Evolutionary conservation across 1,284 basidiomycete genomes (phyloP).

Genomic region (Veloporphyrellus conicus): DNA sequence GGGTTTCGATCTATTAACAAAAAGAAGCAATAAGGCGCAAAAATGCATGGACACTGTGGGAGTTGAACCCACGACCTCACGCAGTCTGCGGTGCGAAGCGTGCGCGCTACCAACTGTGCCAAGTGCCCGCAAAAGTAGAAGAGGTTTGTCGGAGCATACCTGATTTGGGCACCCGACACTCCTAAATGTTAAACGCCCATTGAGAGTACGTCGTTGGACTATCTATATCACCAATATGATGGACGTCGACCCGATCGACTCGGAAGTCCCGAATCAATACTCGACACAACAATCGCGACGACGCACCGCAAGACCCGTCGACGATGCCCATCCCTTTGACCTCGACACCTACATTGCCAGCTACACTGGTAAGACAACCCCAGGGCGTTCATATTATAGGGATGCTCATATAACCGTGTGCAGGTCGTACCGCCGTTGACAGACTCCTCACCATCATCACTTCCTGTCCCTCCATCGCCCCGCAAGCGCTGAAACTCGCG

Average conservation of each 20-base stretch:
- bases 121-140: conserved; percentile 18
- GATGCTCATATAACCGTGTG: background rate
- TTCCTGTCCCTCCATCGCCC: conserved; percentile 61
- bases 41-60: conserved; percentile 38
- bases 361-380: conserved; percentile 28
- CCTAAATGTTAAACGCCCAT: background rate
- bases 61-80: conserved; percentile 39
- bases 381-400: background rate
- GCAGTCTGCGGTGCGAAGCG: conserved; percentile 34
- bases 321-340: conserved; percentile 76
- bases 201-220: too few species aligned
- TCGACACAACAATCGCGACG: conserved; percentile 9
- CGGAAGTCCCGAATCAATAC: conserved; percentile 19
- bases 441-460: conserved; percentile 64
- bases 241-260: conserved; percentile 31
- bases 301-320: conserved; percentile 42
- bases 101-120: conserved; percentile 41
- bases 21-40: too few species aligned
- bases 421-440: conserved; percentile 67
- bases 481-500: conserved; percentile 63
- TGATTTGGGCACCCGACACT: background rate
- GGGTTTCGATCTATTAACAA: too few species aligned
- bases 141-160: background rate
- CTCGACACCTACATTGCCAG: conserved; percentile 50
- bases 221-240: conserved; percentile 17